Evolutionary conservation across 2,329 filamentous ascomycete species (phyloP).

Genomic region (Aspergillus udagawae): DNA sequence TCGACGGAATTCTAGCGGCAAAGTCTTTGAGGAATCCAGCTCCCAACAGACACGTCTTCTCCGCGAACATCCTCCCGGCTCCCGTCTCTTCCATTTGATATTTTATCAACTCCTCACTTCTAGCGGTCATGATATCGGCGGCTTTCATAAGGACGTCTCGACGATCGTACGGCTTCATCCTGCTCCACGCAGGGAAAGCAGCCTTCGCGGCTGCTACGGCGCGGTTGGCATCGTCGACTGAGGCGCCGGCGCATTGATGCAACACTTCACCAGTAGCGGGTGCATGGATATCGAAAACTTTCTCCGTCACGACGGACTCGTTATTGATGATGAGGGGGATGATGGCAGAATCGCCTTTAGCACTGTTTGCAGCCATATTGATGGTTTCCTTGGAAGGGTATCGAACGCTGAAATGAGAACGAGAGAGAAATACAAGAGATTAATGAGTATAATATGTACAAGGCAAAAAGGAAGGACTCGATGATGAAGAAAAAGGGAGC

Average conservation of each 20-base stretch:
- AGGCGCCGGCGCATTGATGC: slow-evolving; percentile 55
- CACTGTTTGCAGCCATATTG: slow-evolving; percentile 7
- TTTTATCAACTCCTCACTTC: slow-evolving; percentile 56
- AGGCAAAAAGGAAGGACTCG: neutral
- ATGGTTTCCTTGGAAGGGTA: neutral
- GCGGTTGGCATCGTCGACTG: slow-evolving; percentile 52
- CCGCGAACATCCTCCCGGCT: slow-evolving; percentile 35
- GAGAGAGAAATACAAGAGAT: neutral
- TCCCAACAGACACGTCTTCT: slow-evolving; percentile 33
- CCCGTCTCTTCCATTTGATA: slow-evolving; percentile 61
- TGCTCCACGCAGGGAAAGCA: slow-evolving; percentile 67
- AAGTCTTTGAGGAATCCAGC: slow-evolving; percentile 46
- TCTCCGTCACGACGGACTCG: slow-evolving; percentile 37
- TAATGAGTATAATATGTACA: neutral
- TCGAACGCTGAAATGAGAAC: neutral
- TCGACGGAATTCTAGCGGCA: slow-evolving; percentile 46
- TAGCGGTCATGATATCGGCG: slow-evolving; percentile 45
- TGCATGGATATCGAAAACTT: slow-evolving; percentile 49
- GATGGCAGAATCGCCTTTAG: slow-evolving; percentile 14
- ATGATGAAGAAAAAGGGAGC: neutral
- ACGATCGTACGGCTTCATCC: slow-evolving; percentile 56
- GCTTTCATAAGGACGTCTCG: slow-evolving; percentile 59
- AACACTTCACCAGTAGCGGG: slow-evolving; percentile 53
- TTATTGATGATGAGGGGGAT: slow-evolving; percentile 44
- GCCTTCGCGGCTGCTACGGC: slow-evolving; percentile 59